Conservation (phyloP, 2,329 filamentous ascomycete genomes). For the Polytolypa hystricis region DNA sequence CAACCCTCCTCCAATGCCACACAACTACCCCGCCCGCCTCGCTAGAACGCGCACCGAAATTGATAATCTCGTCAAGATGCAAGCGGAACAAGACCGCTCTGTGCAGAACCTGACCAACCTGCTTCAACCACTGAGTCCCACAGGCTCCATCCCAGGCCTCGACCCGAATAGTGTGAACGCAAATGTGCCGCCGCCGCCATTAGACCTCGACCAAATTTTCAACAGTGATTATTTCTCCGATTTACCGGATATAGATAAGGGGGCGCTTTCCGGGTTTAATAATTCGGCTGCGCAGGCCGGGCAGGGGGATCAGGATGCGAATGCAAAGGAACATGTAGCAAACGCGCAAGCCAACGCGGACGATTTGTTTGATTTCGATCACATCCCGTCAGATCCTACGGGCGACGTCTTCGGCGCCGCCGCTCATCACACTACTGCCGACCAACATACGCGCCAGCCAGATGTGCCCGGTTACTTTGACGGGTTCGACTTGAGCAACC, state of each 20-base stretch:
- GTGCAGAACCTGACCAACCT: slow-evolving; percentile 64
- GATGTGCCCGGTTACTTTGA: slow-evolving; percentile 21
- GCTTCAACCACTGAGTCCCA: slow-evolving; percentile 69
- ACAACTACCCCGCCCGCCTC: slow-evolving; percentile 39
- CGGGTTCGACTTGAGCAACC: slow-evolving; percentile 20
- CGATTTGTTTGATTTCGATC: slow-evolving; percentile 34
- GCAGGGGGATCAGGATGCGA: slow-evolving; percentile 1
- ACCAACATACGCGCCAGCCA: slow-evolving; percentile 6
- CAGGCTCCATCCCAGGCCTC: slow-evolving; percentile 64
- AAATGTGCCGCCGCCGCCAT: slow-evolving; percentile 31
- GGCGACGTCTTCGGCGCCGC: slow-evolving; percentile 21
- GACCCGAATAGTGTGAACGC: slow-evolving; percentile 24
- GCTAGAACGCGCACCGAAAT: slow-evolving; percentile 62
- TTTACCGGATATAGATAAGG: slow-evolving; percentile 23
- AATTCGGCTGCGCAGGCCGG: slow-evolving; percentile 13
- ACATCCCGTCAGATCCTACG: slow-evolving; percentile 20
- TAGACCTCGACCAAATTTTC: slow-evolving; percentile 49
- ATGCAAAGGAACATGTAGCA: neutral
- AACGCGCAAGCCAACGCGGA: slow-evolving; percentile 15
- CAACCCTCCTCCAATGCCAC: slow-evolving; percentile 43
- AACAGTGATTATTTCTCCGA: slow-evolving; percentile 46
- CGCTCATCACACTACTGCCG: slow-evolving; percentile 13
- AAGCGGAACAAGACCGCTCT: slow-evolving; percentile 65
- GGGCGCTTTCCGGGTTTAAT: slow-evolving; percentile 12
- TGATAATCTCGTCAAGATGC: slow-evolving; percentile 65